Conservation (phyloP, 2,329 filamentous ascomycete genomes). For the Fusarium chuoi region DNA sequence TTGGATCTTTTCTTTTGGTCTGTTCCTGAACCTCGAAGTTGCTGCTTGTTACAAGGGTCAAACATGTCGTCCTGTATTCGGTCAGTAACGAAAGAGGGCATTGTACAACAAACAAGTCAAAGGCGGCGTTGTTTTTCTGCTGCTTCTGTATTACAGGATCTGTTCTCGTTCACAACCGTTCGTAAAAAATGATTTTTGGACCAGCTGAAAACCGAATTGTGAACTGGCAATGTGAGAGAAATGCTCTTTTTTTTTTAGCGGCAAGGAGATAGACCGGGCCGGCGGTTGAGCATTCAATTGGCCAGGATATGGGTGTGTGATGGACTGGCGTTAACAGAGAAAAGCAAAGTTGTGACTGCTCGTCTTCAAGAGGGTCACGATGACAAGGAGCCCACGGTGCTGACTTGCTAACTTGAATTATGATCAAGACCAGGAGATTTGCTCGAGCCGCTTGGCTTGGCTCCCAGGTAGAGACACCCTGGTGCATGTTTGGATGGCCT, state of each 20-base stretch:
- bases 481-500: background rate
- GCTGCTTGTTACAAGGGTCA: background rate
- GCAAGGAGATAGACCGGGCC: slow-evolving; percentile 23
- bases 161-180: background rate
- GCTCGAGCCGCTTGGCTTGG: slow-evolving; percentile 15
- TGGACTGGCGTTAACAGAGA: slow-evolving; percentile 23
- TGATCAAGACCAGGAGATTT: slow-evolving; percentile 8
- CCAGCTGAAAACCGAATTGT: slow-evolving; percentile 11
- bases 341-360: slow-evolving; percentile 43
- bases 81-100: background rate
- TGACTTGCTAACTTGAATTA: slow-evolving; percentile 25
- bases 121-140: background rate
- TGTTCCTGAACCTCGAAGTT: slow-evolving; percentile 6
- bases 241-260: slow-evolving; percentile 14
- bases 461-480: slow-evolving; percentile 14
- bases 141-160: background rate
- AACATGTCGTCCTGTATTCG: slow-evolving; percentile 4
- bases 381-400: slow-evolving; percentile 21
- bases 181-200: background rate
- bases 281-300: slow-evolving; percentile 16
- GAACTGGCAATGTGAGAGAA: slow-evolving; percentile 6
- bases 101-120: background rate
- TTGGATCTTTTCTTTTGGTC: slow-evolving; percentile 10
- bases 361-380: slow-evolving; percentile 28
- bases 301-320: slow-evolving; percentile 7